Conservation (phyloP, 306 rosid genomes). For the Oxytropis ochrocephala region DNA sequence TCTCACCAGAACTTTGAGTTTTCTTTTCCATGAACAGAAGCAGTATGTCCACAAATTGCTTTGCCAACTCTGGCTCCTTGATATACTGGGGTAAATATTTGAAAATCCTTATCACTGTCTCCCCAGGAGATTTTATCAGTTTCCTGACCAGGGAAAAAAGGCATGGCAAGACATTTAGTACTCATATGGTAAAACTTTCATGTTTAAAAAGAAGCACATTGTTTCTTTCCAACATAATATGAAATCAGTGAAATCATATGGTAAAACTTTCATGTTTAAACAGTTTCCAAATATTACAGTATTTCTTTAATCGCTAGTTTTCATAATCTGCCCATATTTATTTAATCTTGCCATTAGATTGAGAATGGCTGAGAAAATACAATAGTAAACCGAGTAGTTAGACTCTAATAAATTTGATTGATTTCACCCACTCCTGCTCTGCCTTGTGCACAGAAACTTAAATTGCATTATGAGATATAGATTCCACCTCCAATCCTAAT, state of each 20-base stretch:
- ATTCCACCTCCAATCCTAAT: not conserved
- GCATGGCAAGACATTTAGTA: not conserved
- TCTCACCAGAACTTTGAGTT: conserved; percentile 54
- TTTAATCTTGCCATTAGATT: not conserved
- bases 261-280: not conserved
- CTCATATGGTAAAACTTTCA: no score
- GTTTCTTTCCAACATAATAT: conserved; percentile 2
- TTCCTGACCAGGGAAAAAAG: conserved; percentile 48
- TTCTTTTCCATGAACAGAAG: conserved; percentile 56
- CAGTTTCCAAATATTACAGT: not conserved
- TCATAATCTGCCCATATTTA: not conserved
- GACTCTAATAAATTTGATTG: not conserved
- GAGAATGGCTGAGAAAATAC: no score
- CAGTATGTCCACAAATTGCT: conserved; percentile 57
- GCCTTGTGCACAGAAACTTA: not conserved
- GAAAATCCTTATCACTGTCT: conserved; percentile 53
- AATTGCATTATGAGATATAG: not conserved
- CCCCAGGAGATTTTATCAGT: conserved; percentile 67
- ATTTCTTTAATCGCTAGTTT: not conserved
- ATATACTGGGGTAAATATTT: conserved; percentile 59
- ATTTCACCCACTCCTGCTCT: not conserved
- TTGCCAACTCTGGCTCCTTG: conserved; percentile 49
- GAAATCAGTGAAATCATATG: not conserved
- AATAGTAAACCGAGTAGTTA: no score
- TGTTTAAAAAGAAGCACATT: not conserved